phyloP scores from a whole-genome alignment of 108 stramenopile genomes.

The Cyclotella baltica region DNA sequence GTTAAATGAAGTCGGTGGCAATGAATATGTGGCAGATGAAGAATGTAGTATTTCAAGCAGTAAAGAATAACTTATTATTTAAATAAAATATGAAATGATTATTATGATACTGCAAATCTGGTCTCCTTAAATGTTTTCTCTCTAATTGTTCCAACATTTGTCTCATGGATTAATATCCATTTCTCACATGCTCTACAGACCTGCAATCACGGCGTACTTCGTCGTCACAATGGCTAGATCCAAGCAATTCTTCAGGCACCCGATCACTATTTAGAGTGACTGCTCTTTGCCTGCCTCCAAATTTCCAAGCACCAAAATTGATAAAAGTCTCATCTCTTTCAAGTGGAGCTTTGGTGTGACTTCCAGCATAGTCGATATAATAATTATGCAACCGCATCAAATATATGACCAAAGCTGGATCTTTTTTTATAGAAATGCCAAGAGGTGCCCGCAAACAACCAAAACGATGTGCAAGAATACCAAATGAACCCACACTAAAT shows the following conservation, averaged over 20 bases:
- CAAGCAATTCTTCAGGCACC: not conserved
- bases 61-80: too few species aligned
- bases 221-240: not conserved
- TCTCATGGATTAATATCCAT: not conserved
- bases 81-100: too few species aligned
- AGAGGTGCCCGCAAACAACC: slow-evolving; percentile 6
- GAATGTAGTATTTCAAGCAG: too few species aligned
- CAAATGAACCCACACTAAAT: slow-evolving; percentile 51
- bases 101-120: too few species aligned
- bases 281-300: too few species aligned
- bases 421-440: not conserved
- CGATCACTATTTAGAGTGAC: not conserved
- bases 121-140: not conserved
- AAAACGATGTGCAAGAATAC: slow-evolving; percentile 28
- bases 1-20: too few species aligned
- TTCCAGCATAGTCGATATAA: slow-evolving; percentile 2
- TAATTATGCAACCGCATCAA: slow-evolving; percentile 25
- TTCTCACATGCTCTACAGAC: not conserved
- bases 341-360: not conserved
- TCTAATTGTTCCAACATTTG: not conserved
- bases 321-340: not conserved
- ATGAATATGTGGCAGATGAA: too few species aligned
- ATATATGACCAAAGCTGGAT: not conserved
- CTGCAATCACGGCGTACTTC: not conserved
- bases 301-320: not conserved